Conservation (phyloP, 192 early-diverging fungal genomes). For the Backusella parvicylindrica region DNA sequence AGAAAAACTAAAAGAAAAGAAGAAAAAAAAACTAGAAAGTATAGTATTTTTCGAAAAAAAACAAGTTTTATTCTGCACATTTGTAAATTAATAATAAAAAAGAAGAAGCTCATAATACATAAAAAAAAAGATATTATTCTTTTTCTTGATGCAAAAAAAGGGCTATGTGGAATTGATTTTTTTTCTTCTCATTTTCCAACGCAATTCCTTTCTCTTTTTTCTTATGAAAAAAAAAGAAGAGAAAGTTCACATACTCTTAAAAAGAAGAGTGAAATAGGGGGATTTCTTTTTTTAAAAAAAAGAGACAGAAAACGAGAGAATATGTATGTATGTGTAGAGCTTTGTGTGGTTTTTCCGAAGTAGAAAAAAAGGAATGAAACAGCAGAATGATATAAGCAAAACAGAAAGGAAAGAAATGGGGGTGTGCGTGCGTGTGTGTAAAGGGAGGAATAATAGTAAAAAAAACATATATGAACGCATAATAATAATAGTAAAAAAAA, state of each 20-base stretch:
- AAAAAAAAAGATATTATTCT: not conserved
- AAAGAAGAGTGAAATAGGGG: not conserved
- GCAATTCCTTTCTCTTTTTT: not conserved
- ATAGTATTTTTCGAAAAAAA: too few relatives aligned
- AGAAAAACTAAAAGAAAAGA: not conserved
- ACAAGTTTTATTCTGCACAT: slow-evolving; percentile 4
- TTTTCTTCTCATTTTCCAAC: not conserved
- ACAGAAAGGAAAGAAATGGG: not conserved
- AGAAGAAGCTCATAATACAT: not conserved
- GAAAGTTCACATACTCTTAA: not conserved
- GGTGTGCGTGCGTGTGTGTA: not conserved
- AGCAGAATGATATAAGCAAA: not conserved
- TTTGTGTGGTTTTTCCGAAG: not conserved
- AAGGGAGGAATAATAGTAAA: not conserved
- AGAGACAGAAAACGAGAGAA: not conserved
- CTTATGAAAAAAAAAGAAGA: not conserved
- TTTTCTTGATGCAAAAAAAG: slow-evolving; percentile 2
- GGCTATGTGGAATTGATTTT: not conserved
- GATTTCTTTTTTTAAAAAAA: not conserved
- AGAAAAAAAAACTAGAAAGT: too few relatives aligned
- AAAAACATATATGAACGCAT: not conserved
- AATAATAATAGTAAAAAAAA: not conserved
- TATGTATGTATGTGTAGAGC: not conserved
- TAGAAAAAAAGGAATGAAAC: not conserved
- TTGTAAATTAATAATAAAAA: slow-evolving; percentile 1